Percentiles rank a stretch among this genome's conserved stretches.
These are phyloP conservation scores for Penicillium coffeae DNA, from an alignment of 495 filamentous ascomycete species.

Conservation along the genomic window DNA sequence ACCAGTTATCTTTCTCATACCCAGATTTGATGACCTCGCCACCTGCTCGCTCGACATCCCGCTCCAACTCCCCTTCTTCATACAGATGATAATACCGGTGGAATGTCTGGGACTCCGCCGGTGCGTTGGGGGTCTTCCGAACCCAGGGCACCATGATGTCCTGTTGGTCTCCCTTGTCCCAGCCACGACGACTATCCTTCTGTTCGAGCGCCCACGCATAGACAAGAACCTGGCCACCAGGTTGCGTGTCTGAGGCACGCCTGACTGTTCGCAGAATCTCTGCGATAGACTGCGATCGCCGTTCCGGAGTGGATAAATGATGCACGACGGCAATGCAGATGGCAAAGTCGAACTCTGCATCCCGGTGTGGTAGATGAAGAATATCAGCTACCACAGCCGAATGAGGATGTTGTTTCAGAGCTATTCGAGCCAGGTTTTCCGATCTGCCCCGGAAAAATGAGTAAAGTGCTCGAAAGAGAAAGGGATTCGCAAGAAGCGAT, in stretches of 20 bases:
- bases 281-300: slow-evolving; percentile 69
- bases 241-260: slow-evolving; percentile 23
- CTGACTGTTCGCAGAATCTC: slow-evolving; percentile 67
- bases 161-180: slow-evolving; percentile 81
- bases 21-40: slow-evolving; percentile 74
- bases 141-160: slow-evolving; percentile 98
- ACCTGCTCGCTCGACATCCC: slow-evolving; percentile 70
- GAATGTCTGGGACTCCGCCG: slow-evolving; percentile 47
- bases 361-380: slow-evolving; percentile 64
- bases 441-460: slow-evolving; percentile 46
- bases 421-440: slow-evolving; percentile 69
- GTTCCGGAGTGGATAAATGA: slow-evolving; percentile 79
- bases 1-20: slow-evolving; percentile 99
- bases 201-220: slow-evolving; percentile 99
- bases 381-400: slow-evolving; percentile 68
- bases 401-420: slow-evolving; percentile 58
- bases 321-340: slow-evolving; percentile 95
- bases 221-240: slow-evolving; percentile 66
- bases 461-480: neutral
- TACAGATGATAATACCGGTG: slow-evolving; percentile 96
- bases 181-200: slow-evolving; percentile 80
- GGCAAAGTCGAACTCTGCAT: slow-evolving; percentile 76
- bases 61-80: slow-evolving; percentile 78
- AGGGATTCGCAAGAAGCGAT: neutral
- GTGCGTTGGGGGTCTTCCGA: slow-evolving; percentile 40